These are phyloP conservation scores for Nephelium lappaceum DNA, from an alignment of 345 rosid genomes.

Conservation along the genomic window DNA sequence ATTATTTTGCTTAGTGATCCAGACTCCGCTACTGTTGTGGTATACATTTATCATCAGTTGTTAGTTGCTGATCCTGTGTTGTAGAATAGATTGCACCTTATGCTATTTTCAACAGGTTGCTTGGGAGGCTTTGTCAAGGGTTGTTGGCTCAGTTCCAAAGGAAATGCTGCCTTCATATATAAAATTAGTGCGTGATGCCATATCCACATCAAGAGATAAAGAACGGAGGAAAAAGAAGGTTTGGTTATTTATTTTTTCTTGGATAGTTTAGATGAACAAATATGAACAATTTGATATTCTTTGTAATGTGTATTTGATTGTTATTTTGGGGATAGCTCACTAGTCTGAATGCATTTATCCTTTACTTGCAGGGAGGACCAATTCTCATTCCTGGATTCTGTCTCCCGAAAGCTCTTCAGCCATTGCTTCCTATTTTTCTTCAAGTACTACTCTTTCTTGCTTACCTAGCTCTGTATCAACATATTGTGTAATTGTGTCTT, in stretches of 20 bases:
- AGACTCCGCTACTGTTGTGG: conserved; percentile 79
- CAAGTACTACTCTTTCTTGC: conserved; percentile 53
- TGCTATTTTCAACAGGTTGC: conserved; percentile 55
- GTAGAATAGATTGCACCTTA: conserved; percentile 28
- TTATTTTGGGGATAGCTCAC: conserved; percentile 10
- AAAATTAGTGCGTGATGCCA: conserved; percentile 91
- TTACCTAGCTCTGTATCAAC: conserved; percentile 2
- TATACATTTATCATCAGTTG: conserved; percentile 32
- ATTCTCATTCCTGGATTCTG: conserved; percentile 91
- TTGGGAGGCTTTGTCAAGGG: conserved; percentile 94
- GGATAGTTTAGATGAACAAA: conserved; percentile 6
- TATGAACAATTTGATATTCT: not conserved
- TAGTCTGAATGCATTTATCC: conserved; percentile 5
- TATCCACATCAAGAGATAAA: conserved; percentile 92
- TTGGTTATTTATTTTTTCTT: conserved; percentile 14
- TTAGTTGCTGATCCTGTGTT: conserved; percentile 15
- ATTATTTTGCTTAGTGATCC: conserved; percentile 89
- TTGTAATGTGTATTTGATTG: not conserved
- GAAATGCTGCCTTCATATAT: conserved; percentile 89
- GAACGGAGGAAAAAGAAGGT: conserved; percentile 93
- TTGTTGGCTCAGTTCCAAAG: conserved; percentile 88
- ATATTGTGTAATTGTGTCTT: not conserved
- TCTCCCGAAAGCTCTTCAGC: conserved; percentile 93
- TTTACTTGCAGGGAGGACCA: conserved; percentile 75
- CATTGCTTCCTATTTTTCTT: conserved; percentile 89